Evolutionary conservation across 768 basidiomycete genomes (phyloP).

Genomic region (Suillus variegatus): DNA sequence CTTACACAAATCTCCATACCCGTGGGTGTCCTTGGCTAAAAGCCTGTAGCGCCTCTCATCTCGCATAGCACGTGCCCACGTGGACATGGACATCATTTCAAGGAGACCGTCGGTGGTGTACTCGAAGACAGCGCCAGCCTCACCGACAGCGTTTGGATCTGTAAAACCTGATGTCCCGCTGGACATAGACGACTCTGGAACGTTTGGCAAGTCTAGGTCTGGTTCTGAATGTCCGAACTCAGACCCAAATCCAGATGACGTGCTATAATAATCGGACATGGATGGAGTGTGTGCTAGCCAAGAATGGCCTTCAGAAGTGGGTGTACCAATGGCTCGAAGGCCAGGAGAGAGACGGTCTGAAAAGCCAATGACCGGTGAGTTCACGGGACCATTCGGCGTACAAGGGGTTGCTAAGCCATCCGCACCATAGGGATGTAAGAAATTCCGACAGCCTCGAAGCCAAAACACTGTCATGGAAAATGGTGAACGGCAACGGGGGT

Average conservation of each 20-base stretch:
- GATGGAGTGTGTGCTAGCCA: constrained; percentile 9
- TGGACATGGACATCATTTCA: constrained; percentile 27
- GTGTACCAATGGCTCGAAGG: background rate
- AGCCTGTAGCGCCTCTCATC: constrained; percentile 73
- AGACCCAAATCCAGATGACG: constrained; percentile 1
- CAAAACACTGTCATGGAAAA: constrained; percentile 37
- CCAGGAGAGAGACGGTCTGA: background rate
- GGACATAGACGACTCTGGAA: background rate
- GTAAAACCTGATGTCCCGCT: background rate
- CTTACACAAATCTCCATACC: constrained; percentile 69
- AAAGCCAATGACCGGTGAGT: background rate
- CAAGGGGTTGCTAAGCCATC: background rate
- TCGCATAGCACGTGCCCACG: constrained; percentile 39
- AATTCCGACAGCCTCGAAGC: background rate
- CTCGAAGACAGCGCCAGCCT: background rate
- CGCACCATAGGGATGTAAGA: background rate
- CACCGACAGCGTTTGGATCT: background rate
- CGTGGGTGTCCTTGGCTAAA: constrained; percentile 52
- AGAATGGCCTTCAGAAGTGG: constrained; percentile 15
- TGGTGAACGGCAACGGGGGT: constrained; percentile 51
- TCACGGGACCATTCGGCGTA: background rate
- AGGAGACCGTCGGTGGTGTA: background rate
- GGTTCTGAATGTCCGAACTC: background rate
- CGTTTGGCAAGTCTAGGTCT: background rate
- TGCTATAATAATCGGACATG: background rate